A percentile compares a stretch with the other conserved stretches of the same genome.
These are phyloP conservation scores for Lithohypha guttulata DNA, from an alignment of 2,329 filamentous ascomycete species.

Conservation along the genomic window DNA sequence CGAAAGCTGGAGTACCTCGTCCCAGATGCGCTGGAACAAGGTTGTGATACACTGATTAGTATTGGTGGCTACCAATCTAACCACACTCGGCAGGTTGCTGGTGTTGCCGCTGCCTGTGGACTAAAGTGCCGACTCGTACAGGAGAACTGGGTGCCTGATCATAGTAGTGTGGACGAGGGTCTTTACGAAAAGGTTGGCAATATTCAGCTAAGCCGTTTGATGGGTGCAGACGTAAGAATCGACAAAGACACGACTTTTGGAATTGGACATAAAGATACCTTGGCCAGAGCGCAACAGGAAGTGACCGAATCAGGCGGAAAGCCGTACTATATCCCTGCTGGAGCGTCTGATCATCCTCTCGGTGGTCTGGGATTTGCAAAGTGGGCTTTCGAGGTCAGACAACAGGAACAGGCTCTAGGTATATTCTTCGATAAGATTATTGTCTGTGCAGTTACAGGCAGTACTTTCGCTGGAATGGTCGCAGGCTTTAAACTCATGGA, in stretches of 20 bases:
- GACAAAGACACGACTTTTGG: constrained; percentile 53
- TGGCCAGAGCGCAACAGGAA: constrained; percentile 44
- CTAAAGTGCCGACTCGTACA: constrained; percentile 46
- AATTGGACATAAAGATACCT: constrained; percentile 56
- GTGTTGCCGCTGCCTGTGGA: constrained; percentile 48
- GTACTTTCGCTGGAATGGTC: constrained; percentile 60
- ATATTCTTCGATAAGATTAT: constrained; percentile 58
- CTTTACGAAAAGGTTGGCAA: constrained; percentile 58
- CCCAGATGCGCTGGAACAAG: constrained; percentile 48
- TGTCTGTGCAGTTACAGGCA: constrained; percentile 61
- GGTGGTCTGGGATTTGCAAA: constrained; percentile 60
- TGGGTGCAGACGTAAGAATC: constrained; percentile 54
- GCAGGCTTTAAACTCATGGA: constrained; percentile 59
- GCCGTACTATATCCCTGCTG: constrained; percentile 63
- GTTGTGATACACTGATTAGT: constrained; percentile 52
- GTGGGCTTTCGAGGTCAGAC: constrained; percentile 58
- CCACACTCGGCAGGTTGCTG: constrained; percentile 58
- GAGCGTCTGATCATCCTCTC: constrained; percentile 58
- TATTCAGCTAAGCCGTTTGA: constrained; percentile 57
- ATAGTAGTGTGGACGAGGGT: constrained; percentile 36
- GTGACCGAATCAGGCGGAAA: constrained; percentile 44
- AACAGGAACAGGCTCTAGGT: constrained; percentile 51
- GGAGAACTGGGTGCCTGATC: constrained; percentile 56
- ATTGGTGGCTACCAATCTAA: constrained; percentile 61
- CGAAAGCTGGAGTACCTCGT: constrained; percentile 61